Conservation (phyloP, 1,284 basidiomycete species). For the Apiotrichum laibachii region DNA sequence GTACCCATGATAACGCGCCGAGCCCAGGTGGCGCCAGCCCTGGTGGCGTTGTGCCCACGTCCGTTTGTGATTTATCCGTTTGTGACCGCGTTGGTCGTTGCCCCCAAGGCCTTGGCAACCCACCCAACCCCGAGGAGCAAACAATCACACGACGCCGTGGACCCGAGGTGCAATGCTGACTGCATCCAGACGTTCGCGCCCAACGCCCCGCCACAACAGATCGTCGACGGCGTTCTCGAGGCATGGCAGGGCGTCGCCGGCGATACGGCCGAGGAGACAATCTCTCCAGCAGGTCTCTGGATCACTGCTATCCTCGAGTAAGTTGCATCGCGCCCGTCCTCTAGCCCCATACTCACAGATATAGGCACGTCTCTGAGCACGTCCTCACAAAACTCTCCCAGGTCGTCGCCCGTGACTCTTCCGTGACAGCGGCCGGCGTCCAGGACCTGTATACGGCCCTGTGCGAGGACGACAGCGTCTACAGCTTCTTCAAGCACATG, state of each 20-base stretch:
- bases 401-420: conserved; percentile 77
- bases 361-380: conserved; percentile 61
- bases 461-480: conserved; percentile 81
- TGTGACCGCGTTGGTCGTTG: too few relatives aligned
- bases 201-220: conserved; percentile 15
- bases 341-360: background rate
- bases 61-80: too few relatives aligned
- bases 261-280: conserved; percentile 35
- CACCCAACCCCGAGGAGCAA: too few relatives aligned
- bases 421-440: conserved; percentile 63
- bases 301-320: conserved; percentile 89
- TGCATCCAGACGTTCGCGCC: conserved; percentile 38
- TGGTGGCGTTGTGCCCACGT: too few relatives aligned
- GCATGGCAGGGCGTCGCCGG: conserved; percentile 44
- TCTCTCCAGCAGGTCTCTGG: conserved; percentile 82
- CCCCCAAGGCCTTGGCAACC: too few relatives aligned
- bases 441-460: conserved; percentile 80
- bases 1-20: conserved; percentile 14
- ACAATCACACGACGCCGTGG: too few relatives aligned
- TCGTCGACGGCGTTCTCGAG: conserved; percentile 10
- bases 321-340: conserved; percentile 48
- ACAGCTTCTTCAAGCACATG: conserved; percentile 79
- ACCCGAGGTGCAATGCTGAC: too few relatives aligned
- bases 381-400: conserved; percentile 74
- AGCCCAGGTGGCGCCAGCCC: too few relatives aligned